Conservation (phyloP, 306 rosid species). For the Cucurbita maxima region DNA sequence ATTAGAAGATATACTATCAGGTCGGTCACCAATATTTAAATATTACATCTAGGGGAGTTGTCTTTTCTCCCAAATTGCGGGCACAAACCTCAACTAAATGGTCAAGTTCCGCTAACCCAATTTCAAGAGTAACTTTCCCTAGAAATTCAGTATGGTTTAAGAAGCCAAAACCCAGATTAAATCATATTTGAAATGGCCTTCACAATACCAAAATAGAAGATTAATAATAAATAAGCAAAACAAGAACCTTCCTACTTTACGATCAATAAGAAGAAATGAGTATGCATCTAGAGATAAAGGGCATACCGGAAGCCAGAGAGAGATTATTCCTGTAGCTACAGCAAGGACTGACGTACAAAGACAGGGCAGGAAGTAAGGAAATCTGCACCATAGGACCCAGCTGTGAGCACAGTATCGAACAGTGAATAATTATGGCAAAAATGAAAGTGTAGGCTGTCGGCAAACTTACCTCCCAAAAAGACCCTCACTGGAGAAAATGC, state of each 20-base stretch:
- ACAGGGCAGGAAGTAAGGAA: constrained; percentile 48
- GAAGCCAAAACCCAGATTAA: background rate
- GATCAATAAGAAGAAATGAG: background rate
- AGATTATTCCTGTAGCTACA: constrained; percentile 7
- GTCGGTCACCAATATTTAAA: background rate
- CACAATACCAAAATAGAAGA: background rate
- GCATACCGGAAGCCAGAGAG: constrained; percentile 39
- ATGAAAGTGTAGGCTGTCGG: background rate
- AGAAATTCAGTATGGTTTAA: background rate
- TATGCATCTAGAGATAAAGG: background rate
- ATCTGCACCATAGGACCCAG: constrained; percentile 17
- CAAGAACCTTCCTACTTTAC: background rate
- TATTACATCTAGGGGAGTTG: background rate
- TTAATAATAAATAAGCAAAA: background rate
- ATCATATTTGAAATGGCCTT: background rate
- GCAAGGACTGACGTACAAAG: constrained; percentile 22
- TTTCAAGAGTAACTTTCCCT: background rate
- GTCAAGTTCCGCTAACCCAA: background rate
- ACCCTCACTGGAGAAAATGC: constrained; percentile 39
- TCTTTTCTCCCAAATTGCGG: background rate
- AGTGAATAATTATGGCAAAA: background rate
- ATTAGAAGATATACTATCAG: background rate
- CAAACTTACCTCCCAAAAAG: constrained; percentile 59
- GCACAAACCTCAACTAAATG: background rate
- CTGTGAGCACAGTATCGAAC: background rate